These are phyloP conservation scores for Nicotiana tomentosiformis DNA, from an alignment of 257 asterid species.

Conservation along the genomic window DNA sequence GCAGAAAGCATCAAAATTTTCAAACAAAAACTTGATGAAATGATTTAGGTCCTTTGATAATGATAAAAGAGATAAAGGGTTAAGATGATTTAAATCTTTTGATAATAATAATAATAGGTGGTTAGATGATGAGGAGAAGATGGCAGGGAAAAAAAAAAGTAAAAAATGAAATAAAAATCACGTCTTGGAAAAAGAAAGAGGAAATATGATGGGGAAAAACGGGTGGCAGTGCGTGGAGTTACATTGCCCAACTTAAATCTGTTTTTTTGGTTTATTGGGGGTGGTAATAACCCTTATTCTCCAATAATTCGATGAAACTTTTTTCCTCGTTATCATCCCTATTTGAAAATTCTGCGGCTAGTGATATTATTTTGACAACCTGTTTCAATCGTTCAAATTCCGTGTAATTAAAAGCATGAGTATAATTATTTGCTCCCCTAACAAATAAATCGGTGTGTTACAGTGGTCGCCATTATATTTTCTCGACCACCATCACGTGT, in stretches of 20 bases:
- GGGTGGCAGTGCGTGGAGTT: not conserved
- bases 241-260: not conserved
- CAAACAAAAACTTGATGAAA: constrained; percentile 1
- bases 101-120: not conserved
- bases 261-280: not conserved
- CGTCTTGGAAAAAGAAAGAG: not conserved
- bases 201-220: not conserved
- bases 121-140: not conserved
- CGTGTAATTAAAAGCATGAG: not conserved
- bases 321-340: not conserved
- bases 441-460: not conserved
- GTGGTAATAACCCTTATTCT: not conserved
- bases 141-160: not conserved
- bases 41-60: not conserved
- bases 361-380: not conserved
- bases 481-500: not conserved
- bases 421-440: not conserved
- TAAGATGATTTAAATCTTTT: not conserved
- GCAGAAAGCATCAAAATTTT: not conserved
- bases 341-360: not conserved
- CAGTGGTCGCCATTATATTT: not conserved
- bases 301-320: not conserved
- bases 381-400: not conserved
- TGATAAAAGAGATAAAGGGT: not conserved
- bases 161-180: not conserved